phyloP scores from a whole-genome alignment of 371 early-diverging fungal species.

The Lichtheimia ornata region DNA sequence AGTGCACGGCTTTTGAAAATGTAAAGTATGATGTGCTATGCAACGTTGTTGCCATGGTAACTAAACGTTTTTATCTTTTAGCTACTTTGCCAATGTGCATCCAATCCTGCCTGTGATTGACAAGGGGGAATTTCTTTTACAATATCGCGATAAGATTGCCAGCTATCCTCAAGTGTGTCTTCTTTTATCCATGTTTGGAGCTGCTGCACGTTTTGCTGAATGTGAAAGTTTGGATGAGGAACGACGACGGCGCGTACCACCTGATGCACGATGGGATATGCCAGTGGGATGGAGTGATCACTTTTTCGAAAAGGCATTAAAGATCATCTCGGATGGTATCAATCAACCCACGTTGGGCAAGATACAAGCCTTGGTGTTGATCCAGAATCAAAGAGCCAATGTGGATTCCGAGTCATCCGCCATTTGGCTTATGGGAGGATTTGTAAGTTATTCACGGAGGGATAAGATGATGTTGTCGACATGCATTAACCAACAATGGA shows the following conservation, averaged over 20 bases:
- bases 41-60: no score
- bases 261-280: conserved; percentile 42
- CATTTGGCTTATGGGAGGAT: conserved; percentile 42
- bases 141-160: conserved; percentile 43
- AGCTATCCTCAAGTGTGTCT: conserved; percentile 43
- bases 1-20: conserved; percentile 43
- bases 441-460: conserved; percentile 9
- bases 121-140: conserved; percentile 39
- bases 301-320: conserved; percentile 45
- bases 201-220: conserved; percentile 50
- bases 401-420: conserved; percentile 49
- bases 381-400: conserved; percentile 44
- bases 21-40: conserved; percentile 18
- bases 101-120: conserved; percentile 50
- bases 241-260: conserved; percentile 9
- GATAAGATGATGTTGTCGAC: no score
- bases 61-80: conserved; percentile 4
- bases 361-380: conserved; percentile 45
- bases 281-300: conserved; percentile 48
- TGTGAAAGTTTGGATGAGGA: conserved; percentile 28
- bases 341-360: conserved; percentile 37
- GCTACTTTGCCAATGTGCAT: conserved; percentile 51
- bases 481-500: not conserved
- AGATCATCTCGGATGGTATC: conserved; percentile 24
- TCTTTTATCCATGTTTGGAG: conserved; percentile 51